These are phyloP conservation scores for Glaciozyma martinii DNA, from an alignment of 768 basidiomycete species.

Conservation along the genomic window DNA sequence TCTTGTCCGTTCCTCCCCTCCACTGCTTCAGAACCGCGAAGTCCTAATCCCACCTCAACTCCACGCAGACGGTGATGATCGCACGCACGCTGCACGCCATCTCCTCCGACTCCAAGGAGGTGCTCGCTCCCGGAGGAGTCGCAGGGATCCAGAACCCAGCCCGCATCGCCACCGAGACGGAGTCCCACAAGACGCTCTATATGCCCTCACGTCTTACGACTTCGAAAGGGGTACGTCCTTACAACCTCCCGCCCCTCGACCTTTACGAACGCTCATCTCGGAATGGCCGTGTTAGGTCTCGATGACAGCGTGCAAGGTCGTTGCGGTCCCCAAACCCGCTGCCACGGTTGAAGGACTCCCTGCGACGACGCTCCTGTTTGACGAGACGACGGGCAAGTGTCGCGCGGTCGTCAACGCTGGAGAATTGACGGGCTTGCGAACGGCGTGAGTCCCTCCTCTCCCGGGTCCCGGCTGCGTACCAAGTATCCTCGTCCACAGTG, in stretches of 20 bases:
- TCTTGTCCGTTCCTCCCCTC: no score
- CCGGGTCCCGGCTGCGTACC: not conserved
- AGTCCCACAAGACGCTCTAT: conserved; percentile 21
- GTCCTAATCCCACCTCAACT: no score
- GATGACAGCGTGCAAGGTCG: conserved; percentile 30
- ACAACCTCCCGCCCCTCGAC: no score
- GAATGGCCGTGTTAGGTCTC: conserved; percentile 2
- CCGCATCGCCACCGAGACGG: not conserved
- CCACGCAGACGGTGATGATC: conserved; percentile 8
- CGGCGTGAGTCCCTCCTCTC: conserved; percentile 21
- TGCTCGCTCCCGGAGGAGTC: fast-evolving
- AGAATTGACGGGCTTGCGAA: conserved; percentile 34
- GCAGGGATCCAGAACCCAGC: conserved; percentile 23
- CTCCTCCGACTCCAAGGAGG: not conserved
- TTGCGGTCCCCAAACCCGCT: conserved; percentile 21
- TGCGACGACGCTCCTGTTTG: conserved; percentile 28
- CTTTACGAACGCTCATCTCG: no score
- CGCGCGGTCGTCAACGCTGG: conserved; percentile 27
- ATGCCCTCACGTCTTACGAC: conserved; percentile 28
- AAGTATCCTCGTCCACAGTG: conserved; percentile 6
- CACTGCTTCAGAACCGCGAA: no score
- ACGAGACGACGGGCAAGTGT: conserved; percentile 24
- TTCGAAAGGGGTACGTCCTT: not conserved
- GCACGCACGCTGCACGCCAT: conserved; percentile 20
- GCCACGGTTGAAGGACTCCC: conserved; percentile 23